These are phyloP conservation scores for Cytospora chrysosperma DNA, from an alignment of 2,329 filamentous ascomycete species.

Conservation along the genomic window DNA sequence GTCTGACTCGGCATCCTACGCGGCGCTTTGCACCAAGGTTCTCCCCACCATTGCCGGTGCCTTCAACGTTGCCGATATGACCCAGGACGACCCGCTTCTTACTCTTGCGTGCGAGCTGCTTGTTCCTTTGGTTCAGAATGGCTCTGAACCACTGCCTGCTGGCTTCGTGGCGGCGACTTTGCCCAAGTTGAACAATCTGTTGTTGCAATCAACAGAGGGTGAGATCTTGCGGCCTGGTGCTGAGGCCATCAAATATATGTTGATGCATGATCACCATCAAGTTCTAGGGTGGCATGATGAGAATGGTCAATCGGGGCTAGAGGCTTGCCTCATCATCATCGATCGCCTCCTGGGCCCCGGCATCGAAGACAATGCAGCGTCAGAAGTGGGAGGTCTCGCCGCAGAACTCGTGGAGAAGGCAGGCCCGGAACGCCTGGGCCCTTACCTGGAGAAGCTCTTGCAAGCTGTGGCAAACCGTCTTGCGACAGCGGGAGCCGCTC, in stretches of 20 bases:
- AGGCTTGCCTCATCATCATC: constrained; percentile 87
- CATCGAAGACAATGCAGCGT: constrained; percentile 90
- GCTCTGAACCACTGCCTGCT: constrained; percentile 77
- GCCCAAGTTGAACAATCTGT: constrained; percentile 79
- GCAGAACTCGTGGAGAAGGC: constrained; percentile 95
- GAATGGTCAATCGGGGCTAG: constrained; percentile 76
- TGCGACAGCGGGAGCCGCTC: constrained; percentile 76
- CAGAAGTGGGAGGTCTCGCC: constrained; percentile 93
- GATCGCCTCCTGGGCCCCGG: constrained; percentile 80
- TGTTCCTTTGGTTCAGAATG: constrained; percentile 76
- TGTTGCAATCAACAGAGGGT: constrained; percentile 82
- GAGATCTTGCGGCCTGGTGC: constrained; percentile 86
- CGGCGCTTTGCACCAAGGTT: constrained; percentile 78
- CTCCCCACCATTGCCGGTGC: constrained; percentile 84
- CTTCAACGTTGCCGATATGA: constrained; percentile 84
- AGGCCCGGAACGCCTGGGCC: constrained; percentile 84
- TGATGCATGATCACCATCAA: constrained; percentile 86
- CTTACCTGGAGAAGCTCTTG: constrained; percentile 84
- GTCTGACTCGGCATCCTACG: constrained; percentile 67
- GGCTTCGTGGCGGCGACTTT: constrained; percentile 84
- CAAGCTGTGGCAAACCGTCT: constrained; percentile 85
- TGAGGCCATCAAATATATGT: constrained; percentile 82
- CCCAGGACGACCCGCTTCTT: constrained; percentile 79
- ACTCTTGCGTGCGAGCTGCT: constrained; percentile 79
- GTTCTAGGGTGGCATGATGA: constrained; percentile 84